Base-by-base conservation (phyloP, 1,284 basidiomycete genomes). In the Neonothopanus nambi region DNA sequence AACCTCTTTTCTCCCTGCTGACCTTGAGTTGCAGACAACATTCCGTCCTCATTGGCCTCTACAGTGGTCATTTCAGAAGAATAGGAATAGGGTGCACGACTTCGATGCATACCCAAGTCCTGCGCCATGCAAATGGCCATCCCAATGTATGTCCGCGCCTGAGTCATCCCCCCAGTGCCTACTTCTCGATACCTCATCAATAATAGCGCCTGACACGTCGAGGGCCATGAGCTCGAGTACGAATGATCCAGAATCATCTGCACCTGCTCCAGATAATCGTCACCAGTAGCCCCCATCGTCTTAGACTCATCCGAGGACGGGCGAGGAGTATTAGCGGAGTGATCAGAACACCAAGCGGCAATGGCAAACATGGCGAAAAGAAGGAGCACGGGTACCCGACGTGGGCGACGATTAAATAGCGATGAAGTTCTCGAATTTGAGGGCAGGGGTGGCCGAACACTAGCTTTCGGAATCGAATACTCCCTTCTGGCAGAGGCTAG, bases 41-140 rank as follows among this genome's bases (percentile, higher is more conserved):
- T 33, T 33, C 30, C 30, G 13, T 33, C 30, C 30, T 33, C 30
- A 13, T 13, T 33, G 13, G 30, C 3, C 9, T 33, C 30, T 8
- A 33, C 30, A 13, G 30, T 33, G 30, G 30, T 2, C 30, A 33
- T 33, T 13, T 33, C 4, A 4, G 30, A 13, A 33, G 30, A 9
- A 33, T 33, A 33, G 3, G 8, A 9, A 13, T 4, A 33, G 9
- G 30, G 13, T 33, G 8, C 30, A 33, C 30, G 9, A 59, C 81
- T 81, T 45, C 90, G 82, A 66, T 93, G 91, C 75, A 94, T 81
- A 9, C 91, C 91, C 52, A 94, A 69, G 68, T 94, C 91, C 70
- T 93, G 91, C 12, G 91, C 92, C 86, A 90, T 90, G 36, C 87
- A 76, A 37, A 90, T 84, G 0, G 84, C 86, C 83, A 89, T 87